phyloP scores from a whole-genome alignment of 2,329 filamentous ascomycete species.

The Sphaerostilbella broomeana region DNA sequence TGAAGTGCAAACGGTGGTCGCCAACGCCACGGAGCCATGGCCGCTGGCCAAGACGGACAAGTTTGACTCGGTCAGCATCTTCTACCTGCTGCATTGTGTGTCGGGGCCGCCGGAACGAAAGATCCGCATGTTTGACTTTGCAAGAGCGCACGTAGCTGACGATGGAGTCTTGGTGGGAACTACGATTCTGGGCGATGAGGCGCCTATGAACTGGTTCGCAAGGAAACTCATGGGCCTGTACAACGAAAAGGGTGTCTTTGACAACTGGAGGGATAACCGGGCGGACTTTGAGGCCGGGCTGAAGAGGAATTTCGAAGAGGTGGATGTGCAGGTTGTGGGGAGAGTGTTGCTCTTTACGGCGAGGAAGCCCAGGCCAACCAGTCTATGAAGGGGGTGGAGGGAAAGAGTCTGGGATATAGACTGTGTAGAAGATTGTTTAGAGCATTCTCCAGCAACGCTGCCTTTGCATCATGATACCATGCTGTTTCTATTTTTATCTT shows the following conservation, averaged over 20 bases:
- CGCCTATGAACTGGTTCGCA: slow-evolving; percentile 15
- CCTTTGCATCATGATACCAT: too few species aligned
- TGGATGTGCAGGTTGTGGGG: slow-evolving; percentile 34
- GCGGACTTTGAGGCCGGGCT: slow-evolving; percentile 29
- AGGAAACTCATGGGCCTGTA: slow-evolving; percentile 24
- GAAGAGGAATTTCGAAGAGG: slow-evolving; percentile 29
- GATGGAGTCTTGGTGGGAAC: slow-evolving; percentile 21
- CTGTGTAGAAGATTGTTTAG: too few species aligned
- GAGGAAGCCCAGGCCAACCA: slow-evolving; percentile 19
- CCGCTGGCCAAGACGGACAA: slow-evolving; percentile 17
- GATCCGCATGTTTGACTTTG: slow-evolving; percentile 13
- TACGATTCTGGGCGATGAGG: slow-evolving; percentile 18
- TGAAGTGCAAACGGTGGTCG: slow-evolving; percentile 25
- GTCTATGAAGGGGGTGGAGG: too few species aligned
- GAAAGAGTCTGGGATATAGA: too few species aligned
- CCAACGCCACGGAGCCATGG: slow-evolving; percentile 30
- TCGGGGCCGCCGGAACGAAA: slow-evolving; percentile 18
- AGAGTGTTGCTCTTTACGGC: slow-evolving; percentile 33
- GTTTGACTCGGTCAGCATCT: slow-evolving; percentile 34
- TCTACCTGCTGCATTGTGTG: slow-evolving; percentile 23
- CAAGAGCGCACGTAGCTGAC: slow-evolving; percentile 15
- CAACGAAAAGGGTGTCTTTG: slow-evolving; percentile 31
- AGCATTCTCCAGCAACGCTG: too few species aligned
- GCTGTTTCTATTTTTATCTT: too few species aligned
- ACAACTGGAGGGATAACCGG: slow-evolving; percentile 32